Evolutionary conservation across 495 filamentous ascomycete species (phyloP), one percentile per base, ranked within the genome.

Genomic region (Geoglossum glabrum): DNA sequence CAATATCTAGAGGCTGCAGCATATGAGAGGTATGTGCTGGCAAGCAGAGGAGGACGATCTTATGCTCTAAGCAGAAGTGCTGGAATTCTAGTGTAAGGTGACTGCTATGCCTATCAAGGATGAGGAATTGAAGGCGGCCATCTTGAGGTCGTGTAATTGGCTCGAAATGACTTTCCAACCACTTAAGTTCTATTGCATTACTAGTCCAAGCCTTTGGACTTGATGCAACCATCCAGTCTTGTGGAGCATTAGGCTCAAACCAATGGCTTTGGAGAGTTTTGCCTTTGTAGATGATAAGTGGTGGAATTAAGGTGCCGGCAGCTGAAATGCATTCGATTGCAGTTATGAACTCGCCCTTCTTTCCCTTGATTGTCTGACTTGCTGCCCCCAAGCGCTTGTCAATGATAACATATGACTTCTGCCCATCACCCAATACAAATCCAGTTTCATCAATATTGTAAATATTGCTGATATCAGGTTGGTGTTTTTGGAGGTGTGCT

Each of bases 1-100:
- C 7, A 15, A 52, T 52, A 28, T 65, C 60, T 50, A 64, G 6
- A 56, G 23, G 40, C 28, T 38, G 40, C 8, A 38, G 11, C n/a
- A 45, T 15, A n/a, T 38, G 54, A 15, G 54, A 56, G 2, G 54
- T 56, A 40, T 56, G 54, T 25, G 54, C 28, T 38, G 30, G 54
- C 13, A 56, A 45, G 26, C 28, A 56, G 13, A 56, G 54, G 1
- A 56, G 21, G 13, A 56, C 13, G 11, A 56, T 56, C 11, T 33
- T 26, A 56, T 56, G 28, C 21, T 38, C 23, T 13, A 8, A 4
- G 28, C 54, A 56, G 40, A 56, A 56, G 3, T 38, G 1, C 5
- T 26, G 11, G 17, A 56, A 56, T 38, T 56, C 54, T 56, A 19
- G 33, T 56, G 54, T 56, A 17, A 38, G 11, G 31, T 56, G 54